Evolutionary conservation across 352 stramenopile genomes (phyloP).

Genomic region (Halophytophthora batemanensis): DNA sequence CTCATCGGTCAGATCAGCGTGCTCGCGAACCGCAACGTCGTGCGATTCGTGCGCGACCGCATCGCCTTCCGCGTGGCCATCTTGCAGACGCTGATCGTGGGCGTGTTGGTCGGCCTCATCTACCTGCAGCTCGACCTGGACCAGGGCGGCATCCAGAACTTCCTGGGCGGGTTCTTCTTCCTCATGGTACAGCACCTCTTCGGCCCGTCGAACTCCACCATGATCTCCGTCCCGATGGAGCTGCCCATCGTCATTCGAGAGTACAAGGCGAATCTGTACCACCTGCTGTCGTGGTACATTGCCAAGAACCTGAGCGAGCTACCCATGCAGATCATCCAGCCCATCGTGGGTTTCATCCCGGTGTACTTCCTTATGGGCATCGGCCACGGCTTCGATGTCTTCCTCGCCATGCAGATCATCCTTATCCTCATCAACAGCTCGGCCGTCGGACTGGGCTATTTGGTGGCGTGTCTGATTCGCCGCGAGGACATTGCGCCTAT

Average conservation of each 20-base stretch:
- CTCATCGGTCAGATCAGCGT: constrained; percentile 27
- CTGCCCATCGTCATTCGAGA: constrained; percentile 42
- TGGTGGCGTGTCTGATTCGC: constrained; percentile 34
- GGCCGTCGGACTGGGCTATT: constrained; percentile 36
- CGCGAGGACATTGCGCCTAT: constrained; percentile 31
- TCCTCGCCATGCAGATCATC: constrained; percentile 33
- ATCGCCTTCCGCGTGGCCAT: constrained; percentile 24
- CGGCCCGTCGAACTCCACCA: constrained; percentile 23
- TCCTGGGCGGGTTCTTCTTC: constrained; percentile 45
- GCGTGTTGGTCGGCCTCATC: constrained; percentile 36
- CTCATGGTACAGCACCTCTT: constrained; percentile 42
- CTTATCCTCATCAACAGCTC: constrained; percentile 36
- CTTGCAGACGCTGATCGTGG: constrained; percentile 30
- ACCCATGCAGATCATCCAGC: constrained; percentile 38
- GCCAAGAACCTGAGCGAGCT: constrained; percentile 55
- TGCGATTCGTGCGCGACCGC: constrained; percentile 34
- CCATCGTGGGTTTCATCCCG: constrained; percentile 36
- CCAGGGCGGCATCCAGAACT: constrained; percentile 45
- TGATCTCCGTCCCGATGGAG: constrained; percentile 39
- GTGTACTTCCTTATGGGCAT: constrained; percentile 45
- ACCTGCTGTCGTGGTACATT: constrained; percentile 41
- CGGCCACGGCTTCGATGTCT: constrained; percentile 28
- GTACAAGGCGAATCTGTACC: constrained; percentile 34
- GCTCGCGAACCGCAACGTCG: constrained; percentile 32
- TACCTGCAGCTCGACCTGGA: constrained; percentile 41